Conservation (phyloP, 1,284 basidiomycete species). For the Porodaedalea pini region DNA sequence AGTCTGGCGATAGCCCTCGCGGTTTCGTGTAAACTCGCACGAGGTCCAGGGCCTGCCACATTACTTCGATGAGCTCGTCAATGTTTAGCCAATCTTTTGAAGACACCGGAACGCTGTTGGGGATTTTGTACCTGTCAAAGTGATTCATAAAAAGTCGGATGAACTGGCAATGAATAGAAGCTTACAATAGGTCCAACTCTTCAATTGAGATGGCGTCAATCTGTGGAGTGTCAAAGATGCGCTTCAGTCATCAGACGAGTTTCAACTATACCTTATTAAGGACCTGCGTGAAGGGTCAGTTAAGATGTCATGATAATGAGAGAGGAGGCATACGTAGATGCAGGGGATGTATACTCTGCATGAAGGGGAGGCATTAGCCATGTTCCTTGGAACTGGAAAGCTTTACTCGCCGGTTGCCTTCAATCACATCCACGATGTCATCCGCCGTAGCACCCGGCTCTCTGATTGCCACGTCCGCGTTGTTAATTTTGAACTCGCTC, state of each 20-base stretch:
- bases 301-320: constrained; percentile 10
- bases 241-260: not conserved
- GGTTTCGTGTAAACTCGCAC: constrained; percentile 97
- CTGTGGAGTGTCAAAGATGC: constrained; percentile 40
- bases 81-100: constrained; percentile 95
- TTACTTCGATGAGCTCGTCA: constrained; percentile 88
- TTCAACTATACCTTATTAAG: constrained; percentile 61
- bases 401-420: constrained; percentile 74
- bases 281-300: constrained; percentile 43
- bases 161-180: constrained; percentile 9
- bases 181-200: constrained; percentile 90
- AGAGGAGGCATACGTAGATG: constrained; percentile 63
- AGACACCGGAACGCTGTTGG: constrained; percentile 92
- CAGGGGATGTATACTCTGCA: constrained; percentile 90
- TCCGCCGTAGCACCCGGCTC: constrained; percentile 93
- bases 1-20: constrained; percentile 87
- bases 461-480: constrained; percentile 92
- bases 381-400: not conserved
- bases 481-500: constrained; percentile 88
- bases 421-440: constrained; percentile 95
- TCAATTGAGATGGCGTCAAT: constrained; percentile 99
- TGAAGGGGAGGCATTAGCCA: constrained; percentile 19
- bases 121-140: constrained; percentile 76
- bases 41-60: constrained; percentile 88
- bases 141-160: constrained; percentile 19